These are phyloP conservation scores for Tulasnella sp. DNA, from an alignment of 768 basidiomycete species.

Conservation along the genomic window DNA sequence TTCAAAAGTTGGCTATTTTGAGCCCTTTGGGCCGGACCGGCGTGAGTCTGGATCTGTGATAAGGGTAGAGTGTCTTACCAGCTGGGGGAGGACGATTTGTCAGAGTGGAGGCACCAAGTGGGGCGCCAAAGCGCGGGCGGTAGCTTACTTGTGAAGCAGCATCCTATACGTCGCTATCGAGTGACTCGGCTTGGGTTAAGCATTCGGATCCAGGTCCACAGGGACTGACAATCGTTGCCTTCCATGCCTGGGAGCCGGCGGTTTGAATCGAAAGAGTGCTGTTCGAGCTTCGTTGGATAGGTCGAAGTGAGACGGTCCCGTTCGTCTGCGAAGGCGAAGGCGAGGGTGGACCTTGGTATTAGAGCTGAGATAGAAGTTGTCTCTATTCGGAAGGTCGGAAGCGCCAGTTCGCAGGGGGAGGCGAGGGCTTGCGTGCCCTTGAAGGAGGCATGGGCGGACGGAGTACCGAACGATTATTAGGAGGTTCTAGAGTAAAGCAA, in stretches of 20 bases:
- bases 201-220: background rate
- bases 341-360: background rate
- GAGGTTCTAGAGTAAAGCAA: background rate
- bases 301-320: background rate
- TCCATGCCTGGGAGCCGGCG: background rate
- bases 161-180: background rate
- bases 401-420: slow-evolving; percentile 3
- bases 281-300: background rate
- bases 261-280: background rate
- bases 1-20: background rate
- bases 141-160: background rate
- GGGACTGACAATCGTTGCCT: background rate
- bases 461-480: background rate
- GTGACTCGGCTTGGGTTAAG: background rate
- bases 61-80: background rate
- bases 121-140: no score
- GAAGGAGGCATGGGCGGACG: background rate
- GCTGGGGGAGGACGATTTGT: background rate
- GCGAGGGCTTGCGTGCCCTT: background rate
- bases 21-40: background rate
- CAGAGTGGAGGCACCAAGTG: background rate
- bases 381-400: slow-evolving; percentile 5
- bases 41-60: background rate
- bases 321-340: background rate
- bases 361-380: background rate